Conservation (phyloP, 2,329 filamentous ascomycete genomes). For the Aurifilum marmelostoma region DNA sequence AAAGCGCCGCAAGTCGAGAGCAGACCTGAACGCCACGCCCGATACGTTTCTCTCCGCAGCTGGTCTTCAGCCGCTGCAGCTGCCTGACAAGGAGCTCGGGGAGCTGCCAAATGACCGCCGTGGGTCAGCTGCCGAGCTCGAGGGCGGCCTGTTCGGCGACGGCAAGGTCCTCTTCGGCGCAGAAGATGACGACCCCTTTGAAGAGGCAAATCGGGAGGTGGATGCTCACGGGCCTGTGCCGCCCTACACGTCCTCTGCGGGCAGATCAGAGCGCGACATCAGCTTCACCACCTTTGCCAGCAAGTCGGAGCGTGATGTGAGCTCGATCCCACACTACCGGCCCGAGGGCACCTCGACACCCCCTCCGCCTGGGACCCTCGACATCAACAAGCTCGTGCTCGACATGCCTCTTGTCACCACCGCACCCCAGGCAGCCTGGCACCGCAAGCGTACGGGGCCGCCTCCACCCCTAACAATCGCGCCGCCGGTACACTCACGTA, state of each 20-base stretch:
- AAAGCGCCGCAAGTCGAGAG: constrained; percentile 31
- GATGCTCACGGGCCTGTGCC: constrained; percentile 55
- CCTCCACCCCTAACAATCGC: constrained; percentile 49
- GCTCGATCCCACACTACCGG: constrained; percentile 37
- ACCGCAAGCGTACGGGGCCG: constrained; percentile 43
- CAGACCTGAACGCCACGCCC: constrained; percentile 43
- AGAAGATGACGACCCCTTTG: constrained; percentile 52
- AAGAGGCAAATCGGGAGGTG: constrained; percentile 54
- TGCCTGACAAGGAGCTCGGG: constrained; percentile 37
- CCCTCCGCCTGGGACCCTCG: constrained; percentile 41
- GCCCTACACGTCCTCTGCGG: constrained; percentile 48
- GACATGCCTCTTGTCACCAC: constrained; percentile 54
- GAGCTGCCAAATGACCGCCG: constrained; percentile 50
- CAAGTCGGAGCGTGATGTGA: constrained; percentile 29
- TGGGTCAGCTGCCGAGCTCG: constrained; percentile 52
- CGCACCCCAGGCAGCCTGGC: constrained; percentile 48
- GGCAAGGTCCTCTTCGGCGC: constrained; percentile 46
- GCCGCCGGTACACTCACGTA: constrained; percentile 35
- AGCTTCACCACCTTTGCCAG: constrained; percentile 29
- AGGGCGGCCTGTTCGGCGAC: constrained; percentile 42
- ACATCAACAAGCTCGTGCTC: constrained; percentile 44
- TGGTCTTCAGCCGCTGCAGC: constrained; percentile 4
- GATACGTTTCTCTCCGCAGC: constrained; percentile 30
- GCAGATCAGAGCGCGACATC: constrained; percentile 41
- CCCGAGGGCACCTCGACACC: constrained; percentile 39